These are phyloP conservation scores for Didymella glomerata DNA, from an alignment of 2,329 filamentous ascomycete genomes.

Conservation along the genomic window DNA sequence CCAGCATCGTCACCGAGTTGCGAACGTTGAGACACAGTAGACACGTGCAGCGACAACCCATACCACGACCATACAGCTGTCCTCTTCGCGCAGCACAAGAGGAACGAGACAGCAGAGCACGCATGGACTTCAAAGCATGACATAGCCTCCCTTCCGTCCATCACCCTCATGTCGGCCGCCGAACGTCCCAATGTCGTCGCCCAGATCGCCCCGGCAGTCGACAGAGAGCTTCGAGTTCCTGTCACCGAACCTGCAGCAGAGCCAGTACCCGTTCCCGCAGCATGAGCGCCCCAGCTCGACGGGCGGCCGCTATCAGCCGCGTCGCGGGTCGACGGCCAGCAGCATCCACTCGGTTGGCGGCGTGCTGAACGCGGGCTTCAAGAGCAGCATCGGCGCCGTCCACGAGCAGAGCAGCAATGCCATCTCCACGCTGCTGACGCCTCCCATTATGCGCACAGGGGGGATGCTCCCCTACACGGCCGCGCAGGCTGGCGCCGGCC, in stretches of 20 bases:
- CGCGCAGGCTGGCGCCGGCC: slow-evolving; percentile 72
- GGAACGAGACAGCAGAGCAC: background rate
- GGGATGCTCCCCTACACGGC: slow-evolving; percentile 76
- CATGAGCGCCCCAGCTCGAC: slow-evolving; percentile 59
- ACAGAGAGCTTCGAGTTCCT: slow-evolving; percentile 60
- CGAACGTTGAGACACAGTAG: slow-evolving; percentile 12
- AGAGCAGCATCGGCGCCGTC: slow-evolving; percentile 53
- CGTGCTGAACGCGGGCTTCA: slow-evolving; percentile 74
- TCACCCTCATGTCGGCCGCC: slow-evolving; percentile 47
- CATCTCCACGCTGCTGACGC: slow-evolving; percentile 91
- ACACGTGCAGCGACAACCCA: slow-evolving; percentile 3
- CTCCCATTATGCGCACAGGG: slow-evolving; percentile 88
- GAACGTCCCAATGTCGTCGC: slow-evolving; percentile 47
- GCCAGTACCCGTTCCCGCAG: slow-evolving; percentile 66
- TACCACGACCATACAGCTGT: background rate
- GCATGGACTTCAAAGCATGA: slow-evolving; percentile 1
- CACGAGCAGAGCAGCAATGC: slow-evolving; percentile 46
- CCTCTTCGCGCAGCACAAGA: background rate
- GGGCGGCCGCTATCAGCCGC: slow-evolving; percentile 59
- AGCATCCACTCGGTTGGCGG: slow-evolving; percentile 89
- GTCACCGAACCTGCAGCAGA: slow-evolving; percentile 51
- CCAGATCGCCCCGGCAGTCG: slow-evolving; percentile 55
- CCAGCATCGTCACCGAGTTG: slow-evolving; percentile 17
- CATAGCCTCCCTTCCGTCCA: slow-evolving; percentile 7
- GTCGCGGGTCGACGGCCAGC: slow-evolving; percentile 85